Evolutionary conservation across 176 grass and related monocot species (phyloP).

Genomic region (Oryza coarctata): DNA sequence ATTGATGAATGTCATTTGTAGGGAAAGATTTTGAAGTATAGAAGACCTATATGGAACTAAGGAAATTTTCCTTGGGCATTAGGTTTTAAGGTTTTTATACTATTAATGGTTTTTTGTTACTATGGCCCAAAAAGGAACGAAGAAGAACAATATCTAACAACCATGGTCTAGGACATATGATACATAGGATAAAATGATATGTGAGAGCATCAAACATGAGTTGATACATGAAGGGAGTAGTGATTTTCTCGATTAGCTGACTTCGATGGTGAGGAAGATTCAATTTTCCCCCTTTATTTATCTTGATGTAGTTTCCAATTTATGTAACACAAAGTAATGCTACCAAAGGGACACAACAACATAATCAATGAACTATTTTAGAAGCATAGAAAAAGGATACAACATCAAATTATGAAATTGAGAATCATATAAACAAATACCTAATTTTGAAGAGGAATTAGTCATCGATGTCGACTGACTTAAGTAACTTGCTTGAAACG

Average conservation of each 20-base stretch:
- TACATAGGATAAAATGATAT: not conserved
- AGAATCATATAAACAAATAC: not conserved
- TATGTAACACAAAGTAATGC: not conserved
- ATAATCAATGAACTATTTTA: not conserved
- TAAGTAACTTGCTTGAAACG: not conserved
- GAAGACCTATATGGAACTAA: no score
- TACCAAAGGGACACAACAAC: not conserved
- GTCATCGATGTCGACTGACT: not conserved
- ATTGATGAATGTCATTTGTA: no score
- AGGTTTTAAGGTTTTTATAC: no score
- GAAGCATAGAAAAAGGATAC: not conserved
- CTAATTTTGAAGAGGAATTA: not conserved
- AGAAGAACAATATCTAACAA: not conserved
- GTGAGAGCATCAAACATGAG: not conserved
- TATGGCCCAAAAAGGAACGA: not conserved
- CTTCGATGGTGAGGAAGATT: not conserved
- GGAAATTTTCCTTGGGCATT: no score
- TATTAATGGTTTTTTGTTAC: not conserved
- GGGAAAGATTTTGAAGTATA: no score
- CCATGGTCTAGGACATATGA: not conserved
- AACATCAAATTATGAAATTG: not conserved
- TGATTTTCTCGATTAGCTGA: not conserved
- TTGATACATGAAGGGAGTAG: not conserved
- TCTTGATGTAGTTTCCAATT: no score
- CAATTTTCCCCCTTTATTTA: not conserved